Base-by-base conservation (phyloP, 1,139 yeast species). In the Saccharomyces hybrid region DNA sequence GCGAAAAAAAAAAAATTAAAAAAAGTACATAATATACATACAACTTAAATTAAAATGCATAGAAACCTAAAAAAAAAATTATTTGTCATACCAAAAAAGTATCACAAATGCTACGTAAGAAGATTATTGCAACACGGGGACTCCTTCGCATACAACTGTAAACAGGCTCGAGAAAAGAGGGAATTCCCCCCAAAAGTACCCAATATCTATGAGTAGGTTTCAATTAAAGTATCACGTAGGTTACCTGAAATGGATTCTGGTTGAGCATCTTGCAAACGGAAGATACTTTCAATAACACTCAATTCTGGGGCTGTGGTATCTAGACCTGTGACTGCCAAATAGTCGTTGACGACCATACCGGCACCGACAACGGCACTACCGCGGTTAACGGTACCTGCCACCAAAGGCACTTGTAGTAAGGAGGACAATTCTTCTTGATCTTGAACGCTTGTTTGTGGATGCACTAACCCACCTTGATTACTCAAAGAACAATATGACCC, bases 241-340 rank as follows among this genome's bases (percentile, higher is more conserved):
- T 85, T 82, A 64, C 89, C 88, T 57, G 88, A 80, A 61, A 88
- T 88, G 55, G 89, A 79, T 60, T 87, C 93, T 59, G 95, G 95
- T 70, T 85, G 88, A 59, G 89, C 91, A 67, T 88, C 96, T 73
- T 87, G 93, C 65, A 88, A 78, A 74, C 89, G 85, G 82, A 93
- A 95, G 64, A 95, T 95, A 69, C 96, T 87, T 76, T 95, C 99
- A 63, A 95, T 82, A 57, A 95, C 99, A 62, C 96, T 89, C 68
- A 95, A 79, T 75, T 95, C 99, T 51, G 99, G 98, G 51, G 99
- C 99, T 60, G 99, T 91, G 56, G 99, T 93, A 74, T 93, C 99
- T 64, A 88, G 80, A 60, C 99, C 99, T 50, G 96, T 81, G 52
- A 95, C 98, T 38, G 98, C 95, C 61, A 93, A 78, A 95, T 97